phyloP scores from a whole-genome alignment of 768 basidiomycete species.

The Sarcomyxa edulis region DNA sequence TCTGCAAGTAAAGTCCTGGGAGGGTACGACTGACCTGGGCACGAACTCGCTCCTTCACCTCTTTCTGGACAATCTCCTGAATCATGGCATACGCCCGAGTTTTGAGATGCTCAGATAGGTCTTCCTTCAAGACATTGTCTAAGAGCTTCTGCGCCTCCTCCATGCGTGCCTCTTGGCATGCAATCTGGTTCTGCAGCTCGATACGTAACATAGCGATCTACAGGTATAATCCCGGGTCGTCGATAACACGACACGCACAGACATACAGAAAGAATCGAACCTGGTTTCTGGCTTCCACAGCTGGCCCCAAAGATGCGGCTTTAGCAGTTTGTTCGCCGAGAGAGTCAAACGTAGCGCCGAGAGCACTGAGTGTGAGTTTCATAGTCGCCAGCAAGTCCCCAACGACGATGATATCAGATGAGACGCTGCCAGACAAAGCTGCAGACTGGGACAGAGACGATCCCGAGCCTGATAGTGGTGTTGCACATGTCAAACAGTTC shows the following conservation, averaged over 20 bases:
- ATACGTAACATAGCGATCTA: conserved; percentile 36
- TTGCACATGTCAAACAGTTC: too few relatives aligned
- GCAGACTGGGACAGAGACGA: too few relatives aligned
- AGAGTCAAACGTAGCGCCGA: conserved; percentile 38
- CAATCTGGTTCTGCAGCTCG: conserved; percentile 33
- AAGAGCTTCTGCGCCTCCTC: conserved; percentile 27
- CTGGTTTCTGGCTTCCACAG: conserved; percentile 38
- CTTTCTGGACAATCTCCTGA: conserved; percentile 24
- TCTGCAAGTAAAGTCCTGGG: neutral
- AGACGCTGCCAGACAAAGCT: too few relatives aligned
- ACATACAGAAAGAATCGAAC: too few relatives aligned
- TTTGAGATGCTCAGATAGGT: conserved; percentile 35
- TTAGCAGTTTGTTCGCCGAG: conserved; percentile 41
- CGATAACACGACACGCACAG: too few relatives aligned
- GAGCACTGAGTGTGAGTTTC: conserved; percentile 32
- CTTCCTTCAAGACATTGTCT: conserved; percentile 33
- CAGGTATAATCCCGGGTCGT: too few relatives aligned
- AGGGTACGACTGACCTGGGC: conserved; percentile 30
- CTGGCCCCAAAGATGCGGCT: conserved; percentile 37
- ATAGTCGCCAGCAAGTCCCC: conserved; percentile 41
- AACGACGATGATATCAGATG: conserved; percentile 36
- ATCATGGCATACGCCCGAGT: conserved; percentile 28
- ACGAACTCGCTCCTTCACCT: conserved; percentile 36
- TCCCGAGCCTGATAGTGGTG: too few relatives aligned
- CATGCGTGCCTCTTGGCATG: conserved; percentile 31